Evolutionary conservation across 306 rosid genomes (phyloP), one percentile per base, ranked within the genome.

Genomic region (Potentilla sterilis): DNA sequence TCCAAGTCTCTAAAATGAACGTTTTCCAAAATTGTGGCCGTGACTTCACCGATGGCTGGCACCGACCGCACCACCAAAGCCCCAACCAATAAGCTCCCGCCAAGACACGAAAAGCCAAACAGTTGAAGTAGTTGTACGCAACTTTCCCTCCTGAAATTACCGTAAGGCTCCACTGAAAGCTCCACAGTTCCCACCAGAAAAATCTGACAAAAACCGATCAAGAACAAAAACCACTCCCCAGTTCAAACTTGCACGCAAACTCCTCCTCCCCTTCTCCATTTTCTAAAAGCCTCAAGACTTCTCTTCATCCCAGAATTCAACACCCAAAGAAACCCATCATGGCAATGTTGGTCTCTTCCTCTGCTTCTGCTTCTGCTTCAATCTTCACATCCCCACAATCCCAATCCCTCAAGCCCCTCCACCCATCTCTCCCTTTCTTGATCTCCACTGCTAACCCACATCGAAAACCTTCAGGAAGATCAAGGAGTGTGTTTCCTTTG

Each of bases 171-270:
- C 42, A 62, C 19, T 12, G 18, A n/a, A n/a, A n/a, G n/a, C n/a
- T 42, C 37, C 42, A 62, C 19, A 28, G 18, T 32, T 62, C 42
- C 21, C 43, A 24, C 18, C 67, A 61, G 59, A 34, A 14, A 4
- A 34, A 34, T 62, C 43, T 14, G 75, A 41, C 75, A 12, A 7
- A 28, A 12, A 2, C 52, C 64, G 24, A 71, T 21, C 35, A 3
- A 7, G 11, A 18, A 15, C 6, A 14, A 9, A 32, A 28, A n/a
- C 49, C 44, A 41, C 7, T 22, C 3, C 66, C 66, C 79, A 69
- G 73, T 82, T 74, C 79, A 72, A 74, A 77, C 92, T 87, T 88
- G 85, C 84, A 90, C 92, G 88, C 82, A 69, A 77, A 70, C 67
- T 74, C 70, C 55, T 48, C 64, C 43, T 19, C 28, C 35, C 19